Evolutionary conservation across 768 basidiomycete species (phyloP).

Genomic region (Xanthoconium purpureum): DNA sequence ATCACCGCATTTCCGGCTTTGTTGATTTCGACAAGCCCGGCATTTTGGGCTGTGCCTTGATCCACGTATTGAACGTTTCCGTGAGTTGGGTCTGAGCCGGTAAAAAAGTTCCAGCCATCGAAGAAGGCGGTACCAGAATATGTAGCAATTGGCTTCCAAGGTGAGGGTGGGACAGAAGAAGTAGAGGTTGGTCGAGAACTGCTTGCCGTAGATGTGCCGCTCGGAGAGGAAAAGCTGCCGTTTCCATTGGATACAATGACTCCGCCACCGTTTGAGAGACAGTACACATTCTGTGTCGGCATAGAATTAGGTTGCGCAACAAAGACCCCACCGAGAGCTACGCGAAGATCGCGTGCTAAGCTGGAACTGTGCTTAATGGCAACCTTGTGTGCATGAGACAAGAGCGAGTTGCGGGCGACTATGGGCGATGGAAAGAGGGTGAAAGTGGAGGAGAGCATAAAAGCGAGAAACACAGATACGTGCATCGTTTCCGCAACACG

Average conservation of each 20-base stretch:
- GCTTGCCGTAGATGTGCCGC: slow-evolving; percentile 23
- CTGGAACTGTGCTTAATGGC: slow-evolving; percentile 57
- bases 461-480: slow-evolving; percentile 26
- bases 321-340: slow-evolving; percentile 57
- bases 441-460: slow-evolving; percentile 31
- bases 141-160: slow-evolving; percentile 57
- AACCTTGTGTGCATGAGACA: slow-evolving; percentile 47
- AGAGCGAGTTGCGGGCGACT: slow-evolving; percentile 31
- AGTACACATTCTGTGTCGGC: slow-evolving; percentile 34
- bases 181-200: slow-evolving; percentile 17
- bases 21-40: slow-evolving; percentile 66
- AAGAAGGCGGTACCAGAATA: slow-evolving; percentile 76
- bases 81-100: slow-evolving; percentile 68
- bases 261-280: slow-evolving; percentile 29
- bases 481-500: slow-evolving; percentile 24
- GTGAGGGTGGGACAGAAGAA: slow-evolving; percentile 38
- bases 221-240: slow-evolving; percentile 22
- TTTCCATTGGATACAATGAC: slow-evolving; percentile 18
- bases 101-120: slow-evolving; percentile 75
- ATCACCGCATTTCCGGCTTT: slow-evolving; percentile 75
- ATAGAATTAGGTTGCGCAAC: slow-evolving; percentile 37
- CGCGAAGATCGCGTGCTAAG: slow-evolving; percentile 66
- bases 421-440: slow-evolving; percentile 22
- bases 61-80: slow-evolving; percentile 69
- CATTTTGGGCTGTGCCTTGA: slow-evolving; percentile 53